Evolutionary conservation across 805 yeast species (phyloP), one percentile per base, ranked within the genome.

Genomic region (Schizosaccharomyces lindneri): DNA sequence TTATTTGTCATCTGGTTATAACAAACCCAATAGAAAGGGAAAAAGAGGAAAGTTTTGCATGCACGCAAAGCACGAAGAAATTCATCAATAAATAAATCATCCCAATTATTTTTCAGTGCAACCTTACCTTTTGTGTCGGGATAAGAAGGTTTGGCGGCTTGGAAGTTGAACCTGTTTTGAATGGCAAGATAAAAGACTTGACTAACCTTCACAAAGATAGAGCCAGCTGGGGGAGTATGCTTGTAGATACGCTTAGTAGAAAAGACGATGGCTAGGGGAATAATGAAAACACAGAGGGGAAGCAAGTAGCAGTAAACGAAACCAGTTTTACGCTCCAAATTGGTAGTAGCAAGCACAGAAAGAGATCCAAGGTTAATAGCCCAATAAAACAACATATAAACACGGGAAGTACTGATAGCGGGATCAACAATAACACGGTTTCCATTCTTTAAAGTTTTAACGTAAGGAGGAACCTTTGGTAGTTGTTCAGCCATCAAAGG

Each of bases 401-500:
- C 81, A 67, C 81, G 78, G 75, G 84, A 87, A 66, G 83, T 75
- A 61, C 90, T 83, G 61, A 81, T 75, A 67, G 79, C 78, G 55
- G 86, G 88, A 70, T 84, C 87, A 27, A 78, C 75, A 66, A 84
- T 80, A 43, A 84, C 89, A 59, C 77, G 76, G 68, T 81, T 82
- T 63, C 95, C 95, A 32, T 75, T 68, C 65, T 78, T 77, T 63
- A 78, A 73, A 3, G 78, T 79, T 69, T 76, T 78, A 62, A 85
- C 79, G 61, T 77, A 79, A 64, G 81, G 83, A 65, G 78, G 76
- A 63, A 78, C 74, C 69, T 80, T 78, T 57, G 83, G 81, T 68
- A 79, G 81, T 72, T 83, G 87, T 67, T 83, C 85, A 59, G 87
- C 89, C 69, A 85, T 81, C 69, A 85, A 75, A 21, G 85, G 84